Evolutionary conservation across 106 monocot genomes (phyloP), one percentile per base, ranked within the genome.

Genomic region (Apostasia ramifera): DNA sequence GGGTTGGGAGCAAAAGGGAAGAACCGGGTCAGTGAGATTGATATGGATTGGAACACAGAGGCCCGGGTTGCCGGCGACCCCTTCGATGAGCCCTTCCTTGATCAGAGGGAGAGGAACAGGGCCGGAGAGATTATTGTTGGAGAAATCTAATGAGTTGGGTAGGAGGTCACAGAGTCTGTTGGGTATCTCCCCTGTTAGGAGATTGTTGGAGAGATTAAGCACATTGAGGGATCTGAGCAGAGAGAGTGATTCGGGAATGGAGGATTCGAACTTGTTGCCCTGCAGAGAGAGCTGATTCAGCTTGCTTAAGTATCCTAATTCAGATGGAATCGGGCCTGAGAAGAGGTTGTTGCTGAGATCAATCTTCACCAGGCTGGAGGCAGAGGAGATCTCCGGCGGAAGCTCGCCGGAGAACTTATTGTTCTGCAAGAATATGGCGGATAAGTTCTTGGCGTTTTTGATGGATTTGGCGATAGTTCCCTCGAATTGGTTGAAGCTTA

Each of bases 81-180:
- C 82, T 62, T 92, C 92, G 3, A 84, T 82, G 44, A 95, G 76
- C 11, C 95, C 91, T 70, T 88, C 84, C 51, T 86, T 87, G 49
- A 95, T 74, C 58, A 95, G 51, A 48, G 85, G 86, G 47, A 89
- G 60, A 2, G 95, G 95, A 14, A 95, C 74, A 2, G 91, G 86
- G 43, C 95, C 95, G 0, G 82, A 80, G 26, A 95, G 92, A 44
- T 74, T 72, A 57, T 97, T 97, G 70, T 97, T 84, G 5, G 97
- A 97, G 73, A 97, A 90, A 26, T 92, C 97, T 6, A 97, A 72
- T 1, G 92, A 97, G 49, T 87, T 97, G 38, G 97, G 97, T 0
- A 97, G 81, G 51, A 97, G 57, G 8, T 74, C 60, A 45, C 92
- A 97, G 42, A 97, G 82, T 44, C 83, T 81, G 40, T 83, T 81